These are phyloP conservation scores for Fragilariopsis cylindrus DNA, from an alignment of 108 stramenopile species.

Conservation along the genomic window DNA sequence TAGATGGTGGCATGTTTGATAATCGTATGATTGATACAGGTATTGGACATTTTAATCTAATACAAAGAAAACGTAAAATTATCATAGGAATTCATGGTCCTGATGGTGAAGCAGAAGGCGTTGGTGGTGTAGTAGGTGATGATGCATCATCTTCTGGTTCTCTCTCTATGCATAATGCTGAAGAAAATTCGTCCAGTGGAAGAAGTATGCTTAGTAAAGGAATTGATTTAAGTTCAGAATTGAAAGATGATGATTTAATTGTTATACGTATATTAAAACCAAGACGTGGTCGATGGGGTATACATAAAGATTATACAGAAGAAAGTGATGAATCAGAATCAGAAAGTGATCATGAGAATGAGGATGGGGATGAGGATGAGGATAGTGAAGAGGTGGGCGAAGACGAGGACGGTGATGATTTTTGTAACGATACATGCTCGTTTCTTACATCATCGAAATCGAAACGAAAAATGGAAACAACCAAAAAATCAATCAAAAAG, in stretches of 20 bases:
- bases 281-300: constrained; percentile 20
- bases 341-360: constrained; percentile 15
- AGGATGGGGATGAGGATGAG: not conserved
- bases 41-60: not conserved
- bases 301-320: constrained; percentile 17
- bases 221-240: constrained; percentile 22
- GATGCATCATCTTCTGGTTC: no score
- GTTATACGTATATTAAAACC: constrained; percentile 31
- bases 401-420: not conserved
- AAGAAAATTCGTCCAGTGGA: not conserved
- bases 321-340: constrained; percentile 17
- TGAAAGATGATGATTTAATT: constrained; percentile 35
- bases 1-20: constrained; percentile 15
- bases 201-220: not conserved
- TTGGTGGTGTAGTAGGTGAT: not conserved
- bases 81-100: constrained; percentile 28
- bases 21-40: constrained; percentile 10
- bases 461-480: not conserved
- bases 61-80: constrained; percentile 18
- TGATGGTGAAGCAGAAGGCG: constrained; percentile 8
- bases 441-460: not conserved
- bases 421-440: not conserved
- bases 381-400: no score
- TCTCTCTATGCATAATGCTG: not conserved
- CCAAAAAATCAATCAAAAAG: not conserved